Evolutionary conservation across 148 eudicot species (phyloP).

Genomic region (Camellia granthamiana): DNA sequence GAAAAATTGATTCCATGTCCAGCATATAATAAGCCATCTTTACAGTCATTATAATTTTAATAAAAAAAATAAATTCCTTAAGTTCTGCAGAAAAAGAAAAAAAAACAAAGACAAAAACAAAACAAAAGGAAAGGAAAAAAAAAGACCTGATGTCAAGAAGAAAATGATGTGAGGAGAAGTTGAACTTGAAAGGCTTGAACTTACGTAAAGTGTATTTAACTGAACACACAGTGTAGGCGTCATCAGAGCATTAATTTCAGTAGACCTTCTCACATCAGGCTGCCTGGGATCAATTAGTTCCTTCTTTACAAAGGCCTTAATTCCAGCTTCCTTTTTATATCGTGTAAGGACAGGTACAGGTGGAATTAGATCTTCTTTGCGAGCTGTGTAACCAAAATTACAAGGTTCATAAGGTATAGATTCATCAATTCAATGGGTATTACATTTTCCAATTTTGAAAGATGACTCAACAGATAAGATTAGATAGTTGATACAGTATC

Average conservation of each 20-base stretch:
- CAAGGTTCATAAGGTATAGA: slow-evolving; percentile 11
- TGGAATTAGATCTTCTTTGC: slow-evolving; percentile 86
- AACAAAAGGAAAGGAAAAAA: not conserved
- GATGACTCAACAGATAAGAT: not conserved
- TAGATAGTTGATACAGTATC: not conserved
- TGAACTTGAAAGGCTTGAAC: slow-evolving; percentile 26
- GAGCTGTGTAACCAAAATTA: slow-evolving; percentile 45
- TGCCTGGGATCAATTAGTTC: slow-evolving; percentile 68
- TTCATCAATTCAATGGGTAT: no score
- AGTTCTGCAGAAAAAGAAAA: not conserved
- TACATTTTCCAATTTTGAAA: not conserved
- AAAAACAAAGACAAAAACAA: not conserved
- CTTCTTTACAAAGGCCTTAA: slow-evolving; percentile 90
- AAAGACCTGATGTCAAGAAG: not conserved
- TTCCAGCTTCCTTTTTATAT: slow-evolving; percentile 76
- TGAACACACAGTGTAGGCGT: slow-evolving; percentile 88
- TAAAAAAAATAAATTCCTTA: no score
- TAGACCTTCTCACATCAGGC: slow-evolving; percentile 75
- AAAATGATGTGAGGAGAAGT: slow-evolving; percentile 8
- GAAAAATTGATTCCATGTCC: not conserved
- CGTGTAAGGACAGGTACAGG: slow-evolving; percentile 92
- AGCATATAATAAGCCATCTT: not conserved
- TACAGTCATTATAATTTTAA: not conserved
- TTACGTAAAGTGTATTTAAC: slow-evolving; percentile 86
- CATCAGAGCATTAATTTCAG: slow-evolving; percentile 67